Percentiles rank a stretch among this genome's conserved stretches.
phyloP scores from a whole-genome alignment of 1,284 basidiomycete species.

The Rhodotorula sp. region DNA sequence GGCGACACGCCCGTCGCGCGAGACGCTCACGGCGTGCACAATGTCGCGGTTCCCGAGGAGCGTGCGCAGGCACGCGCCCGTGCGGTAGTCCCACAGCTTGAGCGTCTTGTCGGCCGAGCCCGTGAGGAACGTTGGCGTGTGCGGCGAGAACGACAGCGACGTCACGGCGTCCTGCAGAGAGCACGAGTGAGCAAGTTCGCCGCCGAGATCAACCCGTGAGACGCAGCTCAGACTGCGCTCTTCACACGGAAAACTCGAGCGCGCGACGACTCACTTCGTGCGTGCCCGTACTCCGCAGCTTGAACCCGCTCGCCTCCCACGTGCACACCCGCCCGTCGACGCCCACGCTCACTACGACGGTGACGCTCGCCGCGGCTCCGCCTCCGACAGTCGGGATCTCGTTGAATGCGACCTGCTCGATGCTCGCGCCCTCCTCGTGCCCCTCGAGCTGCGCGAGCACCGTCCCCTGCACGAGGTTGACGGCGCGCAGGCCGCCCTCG shows the following conservation, averaged over 20 bases:
- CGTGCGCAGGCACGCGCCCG: constrained; percentile 71
- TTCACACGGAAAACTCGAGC: constrained; percentile 8
- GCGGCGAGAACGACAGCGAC: constrained; percentile 67
- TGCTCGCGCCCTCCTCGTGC: constrained; percentile 79
- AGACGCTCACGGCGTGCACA: constrained; percentile 72
- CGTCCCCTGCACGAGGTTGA: constrained; percentile 83
- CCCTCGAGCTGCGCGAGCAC: constrained; percentile 77
- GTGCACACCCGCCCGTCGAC: constrained; percentile 93
- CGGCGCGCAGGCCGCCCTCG: constrained; percentile 76
- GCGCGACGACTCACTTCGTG: constrained; percentile 65
- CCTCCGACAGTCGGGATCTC: constrained; percentile 56
- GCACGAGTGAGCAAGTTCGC: constrained; percentile 71
- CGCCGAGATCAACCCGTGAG: constrained; percentile 56
- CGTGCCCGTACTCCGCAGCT: constrained; percentile 72
- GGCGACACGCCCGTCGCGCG: constrained; percentile 49
- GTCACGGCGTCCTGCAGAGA: constrained; percentile 83
- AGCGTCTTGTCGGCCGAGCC: constrained; percentile 82
- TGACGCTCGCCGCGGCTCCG: constrained; percentile 57
- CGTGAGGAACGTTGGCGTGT: constrained; percentile 73
- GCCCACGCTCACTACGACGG: constrained; percentile 69
- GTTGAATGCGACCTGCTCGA: constrained; percentile 85
- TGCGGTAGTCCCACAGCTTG: constrained; percentile 89
- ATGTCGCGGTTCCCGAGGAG: constrained; percentile 83
- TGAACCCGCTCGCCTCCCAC: constrained; percentile 87
- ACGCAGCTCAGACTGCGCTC: not conserved